A percentile compares a stretch with the other conserved stretches of the same genome.
These are phyloP conservation scores for Blastomyces parvus DNA, from an alignment of 2,329 filamentous ascomycete species.

Conservation along the genomic window DNA sequence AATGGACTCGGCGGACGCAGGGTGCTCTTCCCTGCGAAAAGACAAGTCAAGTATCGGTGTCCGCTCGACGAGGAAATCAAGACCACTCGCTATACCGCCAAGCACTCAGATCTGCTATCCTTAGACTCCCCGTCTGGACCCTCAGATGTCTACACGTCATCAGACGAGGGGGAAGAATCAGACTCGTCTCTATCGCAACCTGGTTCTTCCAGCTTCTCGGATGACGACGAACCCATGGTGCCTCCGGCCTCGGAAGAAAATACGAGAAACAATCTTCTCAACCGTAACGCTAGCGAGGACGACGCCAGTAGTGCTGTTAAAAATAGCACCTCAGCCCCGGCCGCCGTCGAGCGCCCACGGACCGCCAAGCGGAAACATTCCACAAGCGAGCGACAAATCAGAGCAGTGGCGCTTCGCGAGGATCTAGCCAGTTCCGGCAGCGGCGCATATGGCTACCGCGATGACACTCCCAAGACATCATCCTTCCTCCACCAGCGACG, in stretches of 20 bases:
- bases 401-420: conserved; percentile 32
- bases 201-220: conserved; percentile 24
- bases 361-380: conserved; percentile 11
- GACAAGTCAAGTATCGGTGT: conserved; percentile 48
- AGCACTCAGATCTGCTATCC: conserved; percentile 45
- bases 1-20: conserved; percentile 30
- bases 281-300: neutral
- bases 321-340: conserved; percentile 3
- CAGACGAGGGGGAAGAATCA: conserved; percentile 15
- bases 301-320: neutral
- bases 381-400: conserved; percentile 25
- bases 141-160: conserved; percentile 20
- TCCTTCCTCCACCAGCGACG: conserved; percentile 43
- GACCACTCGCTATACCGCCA: conserved; percentile 46
- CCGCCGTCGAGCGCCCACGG: conserved; percentile 10
- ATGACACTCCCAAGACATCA: conserved; percentile 44
- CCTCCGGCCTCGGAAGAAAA: conserved; percentile 3
- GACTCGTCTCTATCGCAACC: conserved; percentile 23
- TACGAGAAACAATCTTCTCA: neutral
- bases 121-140: conserved; percentile 16
- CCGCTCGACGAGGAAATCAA: conserved; percentile 51
- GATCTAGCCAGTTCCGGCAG: conserved; percentile 27
- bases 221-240: conserved; percentile 23
- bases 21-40: conserved; percentile 46
- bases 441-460: conserved; percentile 25